Base-by-base conservation (phyloP, 371 early-diverging fungal species). In the Umbelopsis sp. region DNA sequence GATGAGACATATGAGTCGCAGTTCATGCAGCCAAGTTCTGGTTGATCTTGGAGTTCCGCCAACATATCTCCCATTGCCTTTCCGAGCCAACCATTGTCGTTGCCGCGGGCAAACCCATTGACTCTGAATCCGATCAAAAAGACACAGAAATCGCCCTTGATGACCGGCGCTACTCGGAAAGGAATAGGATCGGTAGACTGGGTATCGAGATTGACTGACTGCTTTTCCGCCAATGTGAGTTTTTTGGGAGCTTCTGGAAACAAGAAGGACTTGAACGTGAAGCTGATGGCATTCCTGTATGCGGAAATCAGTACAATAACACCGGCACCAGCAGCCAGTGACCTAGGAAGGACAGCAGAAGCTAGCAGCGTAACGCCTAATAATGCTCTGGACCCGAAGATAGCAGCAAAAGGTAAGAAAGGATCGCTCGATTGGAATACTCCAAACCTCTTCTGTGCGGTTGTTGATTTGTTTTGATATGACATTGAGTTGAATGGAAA, bases 111-210 rank as follows among this genome's bases (percentile, higher is more conserved):
- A 14, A 57, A 57, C 2, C 18, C 57, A 35, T 57, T 57, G 16
- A 57, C 18, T 18, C 57, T 29, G 1, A 29, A 29, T 18, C 57
- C 57, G 18, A 57, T 57, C 16, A 57, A 14, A 57, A 57, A 57
- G 3, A 57, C 57, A n/a, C 29, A 29, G 35, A 57, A 57, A 37
- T 57, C 57, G 37, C 57, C 57, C 32, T 57, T 35, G 29, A 57
- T 57, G 18, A 57, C 57, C 16, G 57, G 57, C 0, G 57, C 57
- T 2, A 57, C 57, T 16, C 57, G 57, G 29, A 57, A 57, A 18
- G 18, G 18, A 18, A 57, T 57, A 6, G 57, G 57, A 14, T 32
- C 57, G 12, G 57, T 57, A 7, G 57, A 57, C 18, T 57, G 12
- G 18, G 35, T 14, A 16, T 57, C 57, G 14, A 57, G 14, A 12